Percentiles rank a stretch among this genome's conserved stretches.
Conservation (phyloP, 1,139 yeast genomes). For the Arxiozyma telluris region DNA sequence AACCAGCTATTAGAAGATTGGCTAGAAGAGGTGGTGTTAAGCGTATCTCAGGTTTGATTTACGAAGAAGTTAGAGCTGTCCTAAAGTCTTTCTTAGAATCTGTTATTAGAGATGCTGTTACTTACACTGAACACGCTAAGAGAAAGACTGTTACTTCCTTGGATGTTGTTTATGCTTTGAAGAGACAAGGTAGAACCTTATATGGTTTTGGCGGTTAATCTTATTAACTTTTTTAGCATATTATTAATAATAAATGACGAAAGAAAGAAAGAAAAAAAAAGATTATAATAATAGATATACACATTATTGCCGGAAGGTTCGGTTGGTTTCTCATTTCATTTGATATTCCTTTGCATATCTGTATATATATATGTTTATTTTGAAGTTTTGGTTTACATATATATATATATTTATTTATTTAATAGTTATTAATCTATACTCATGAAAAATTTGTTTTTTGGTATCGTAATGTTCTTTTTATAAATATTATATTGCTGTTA, state of each 20-base stretch:
- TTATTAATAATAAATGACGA: not conserved
- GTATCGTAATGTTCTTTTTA: not conserved
- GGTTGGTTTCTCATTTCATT: not conserved
- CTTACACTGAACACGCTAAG: constrained; percentile 99
- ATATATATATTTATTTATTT: too few relatives aligned
- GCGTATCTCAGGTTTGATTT: constrained; percentile 97
- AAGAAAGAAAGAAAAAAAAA: not conserved
- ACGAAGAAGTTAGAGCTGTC: constrained; percentile 98
- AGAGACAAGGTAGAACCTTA: constrained; percentile 99
- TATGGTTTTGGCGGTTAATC: constrained; percentile 98
- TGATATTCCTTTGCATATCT: constrained; percentile 4
- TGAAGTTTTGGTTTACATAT: not conserved
- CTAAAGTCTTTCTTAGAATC: constrained; percentile 92
- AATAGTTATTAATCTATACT: not conserved
- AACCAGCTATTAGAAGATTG: constrained; percentile 99
- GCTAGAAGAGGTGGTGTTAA: constrained; percentile 99
- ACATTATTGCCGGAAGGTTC: not conserved
- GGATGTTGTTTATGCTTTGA: constrained; percentile 97
- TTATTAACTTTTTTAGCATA: not conserved
- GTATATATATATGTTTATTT: not conserved
- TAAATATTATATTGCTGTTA: not conserved
- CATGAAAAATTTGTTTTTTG: not conserved
- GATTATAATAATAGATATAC: not conserved
- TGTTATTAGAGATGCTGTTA: constrained; percentile 97
- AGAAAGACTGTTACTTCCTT: constrained; percentile 99